A percentile compares a stretch with the other conserved stretches of the same genome.
These are phyloP conservation scores for Macroventuria anomochaeta DNA, from an alignment of 2,329 filamentous ascomycete species.

Conservation along the genomic window DNA sequence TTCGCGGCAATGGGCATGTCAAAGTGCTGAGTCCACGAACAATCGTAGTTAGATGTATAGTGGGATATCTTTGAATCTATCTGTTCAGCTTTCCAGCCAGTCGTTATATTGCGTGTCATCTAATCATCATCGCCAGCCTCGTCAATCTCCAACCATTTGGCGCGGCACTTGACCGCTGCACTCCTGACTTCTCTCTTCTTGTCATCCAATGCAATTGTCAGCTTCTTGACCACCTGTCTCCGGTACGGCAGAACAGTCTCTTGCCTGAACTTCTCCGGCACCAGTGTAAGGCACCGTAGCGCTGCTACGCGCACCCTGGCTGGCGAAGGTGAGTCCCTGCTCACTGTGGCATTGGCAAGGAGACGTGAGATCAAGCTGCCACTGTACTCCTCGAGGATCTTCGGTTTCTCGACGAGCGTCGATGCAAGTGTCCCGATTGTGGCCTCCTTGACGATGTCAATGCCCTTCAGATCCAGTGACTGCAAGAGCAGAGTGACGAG, in stretches of 20 bases:
- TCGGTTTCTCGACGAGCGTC: constrained; percentile 64
- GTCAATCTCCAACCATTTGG: constrained; percentile 66
- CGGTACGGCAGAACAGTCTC: constrained; percentile 64
- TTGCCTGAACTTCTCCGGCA: constrained; percentile 56
- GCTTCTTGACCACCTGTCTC: constrained; percentile 61
- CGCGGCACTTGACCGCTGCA: constrained; percentile 66
- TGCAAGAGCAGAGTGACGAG: constrained; percentile 68
- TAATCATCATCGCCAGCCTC: constrained; percentile 62
- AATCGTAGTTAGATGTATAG: constrained; percentile 5
- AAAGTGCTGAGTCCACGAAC: constrained; percentile 9
- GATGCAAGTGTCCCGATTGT: constrained; percentile 65
- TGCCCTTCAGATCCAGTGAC: constrained; percentile 62
- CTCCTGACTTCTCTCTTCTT: constrained; percentile 66
- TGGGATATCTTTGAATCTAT: constrained; percentile 13
- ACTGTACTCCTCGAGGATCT: constrained; percentile 61
- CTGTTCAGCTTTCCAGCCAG: constrained; percentile 1
- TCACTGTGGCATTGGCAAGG: constrained; percentile 52
- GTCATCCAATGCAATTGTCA: constrained; percentile 66
- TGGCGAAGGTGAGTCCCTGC: constrained; percentile 29
- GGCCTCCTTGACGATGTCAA: constrained; percentile 63
- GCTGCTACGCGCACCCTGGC: constrained; percentile 56
- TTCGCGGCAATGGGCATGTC: constrained; percentile 18
- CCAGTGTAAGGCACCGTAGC: constrained; percentile 56
- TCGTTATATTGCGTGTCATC: neutral
- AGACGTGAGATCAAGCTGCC: constrained; percentile 64